Evolutionary conservation across 75 land plant species (phyloP), one percentile per base, ranked within the genome.

Genomic region (Pinus tabuliformis): DNA sequence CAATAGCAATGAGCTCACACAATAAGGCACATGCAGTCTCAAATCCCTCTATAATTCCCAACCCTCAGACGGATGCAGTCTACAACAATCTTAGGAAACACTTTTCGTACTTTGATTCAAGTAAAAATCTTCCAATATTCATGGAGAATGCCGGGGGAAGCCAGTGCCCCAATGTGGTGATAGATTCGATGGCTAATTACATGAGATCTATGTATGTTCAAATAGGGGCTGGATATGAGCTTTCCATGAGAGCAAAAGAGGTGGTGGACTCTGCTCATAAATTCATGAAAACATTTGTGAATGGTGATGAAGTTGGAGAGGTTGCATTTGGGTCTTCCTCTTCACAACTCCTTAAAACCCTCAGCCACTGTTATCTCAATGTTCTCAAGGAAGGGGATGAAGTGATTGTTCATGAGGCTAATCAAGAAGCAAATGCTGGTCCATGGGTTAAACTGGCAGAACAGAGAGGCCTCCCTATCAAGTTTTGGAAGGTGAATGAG

Each of bases 121-220:
- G 33, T 7, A 70, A 77, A 57, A 58, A 57, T 17, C 78, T 65
- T 49, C 80, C 80, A 58, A 76, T 79, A 8, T 79, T 79, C 80
- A 75, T 79, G 78, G 80, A 79, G 22, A 79, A 79, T 74, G 80
- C 80, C 36, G 80, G 80, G 21, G 80, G 80, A n/a, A 73, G 77
- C 75, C 80, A 79, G 62, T 39, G 49, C 37, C 80, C 80, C 12
- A 3, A 58, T 21, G 77, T 79, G 56, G 80, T 79, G 62, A 59
- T 79, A 33, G 78, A 74, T 56, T 52, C 80, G 42, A 79, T 79
- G 54, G 13, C 24, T 45, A 62, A 79, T 57, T 79, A 79, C 77
- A 79, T 79, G 80, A 26, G 64, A 15, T 37, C 58, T 9, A 73
- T 24, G 24, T 79, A 79, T 59, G 80, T 45, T 17, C 80, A 79